These are phyloP conservation scores for Ganoderma boninense DNA, from an alignment of 1,284 basidiomycete species.

Conservation along the genomic window DNA sequence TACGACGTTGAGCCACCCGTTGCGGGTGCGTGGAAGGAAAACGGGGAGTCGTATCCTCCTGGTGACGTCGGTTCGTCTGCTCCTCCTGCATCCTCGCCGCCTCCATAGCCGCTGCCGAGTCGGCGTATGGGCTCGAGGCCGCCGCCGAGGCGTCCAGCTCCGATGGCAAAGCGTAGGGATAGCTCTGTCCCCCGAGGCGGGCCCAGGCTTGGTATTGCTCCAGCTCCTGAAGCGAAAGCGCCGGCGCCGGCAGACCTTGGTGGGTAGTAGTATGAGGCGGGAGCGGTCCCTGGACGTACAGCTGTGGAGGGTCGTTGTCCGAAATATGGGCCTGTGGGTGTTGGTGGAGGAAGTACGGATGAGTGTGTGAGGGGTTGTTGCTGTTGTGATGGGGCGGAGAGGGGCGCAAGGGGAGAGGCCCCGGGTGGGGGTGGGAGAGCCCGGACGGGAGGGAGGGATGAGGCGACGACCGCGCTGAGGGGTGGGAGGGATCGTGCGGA, in stretches of 20 bases:
- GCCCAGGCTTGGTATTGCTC: conserved; percentile 50
- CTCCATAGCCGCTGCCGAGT: conserved; percentile 37
- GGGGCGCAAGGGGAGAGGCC: conserved; percentile 35
- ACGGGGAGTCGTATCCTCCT: conserved; percentile 62
- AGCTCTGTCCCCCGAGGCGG: conserved; percentile 50
- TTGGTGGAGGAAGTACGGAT: conserved; percentile 56
- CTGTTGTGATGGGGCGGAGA: conserved; percentile 39
- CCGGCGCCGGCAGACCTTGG: conserved; percentile 41
- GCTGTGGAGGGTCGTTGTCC: conserved; percentile 55
- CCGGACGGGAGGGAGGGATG: conserved; percentile 59
- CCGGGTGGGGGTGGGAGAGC: conserved; percentile 44
- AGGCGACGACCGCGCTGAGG: conserved; percentile 76
- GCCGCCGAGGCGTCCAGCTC: conserved; percentile 46
- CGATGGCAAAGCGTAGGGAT: conserved; percentile 50
- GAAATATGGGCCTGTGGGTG: conserved; percentile 40
- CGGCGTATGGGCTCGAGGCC: conserved; percentile 36
- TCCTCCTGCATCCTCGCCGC: conserved; percentile 37
- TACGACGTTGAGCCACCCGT: conserved; percentile 46
- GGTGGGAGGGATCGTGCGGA: conserved; percentile 69
- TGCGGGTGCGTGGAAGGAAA: conserved; percentile 78
- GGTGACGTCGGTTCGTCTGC: conserved; percentile 39
- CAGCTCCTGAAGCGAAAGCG: conserved; percentile 56
- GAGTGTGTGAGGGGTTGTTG: conserved; percentile 49
- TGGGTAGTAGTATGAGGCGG: conserved; percentile 59
- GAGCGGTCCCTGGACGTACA: conserved; percentile 69